phyloP scores from a whole-genome alignment of 345 rosid genomes.

The Streptanthus diversifolius region DNA sequence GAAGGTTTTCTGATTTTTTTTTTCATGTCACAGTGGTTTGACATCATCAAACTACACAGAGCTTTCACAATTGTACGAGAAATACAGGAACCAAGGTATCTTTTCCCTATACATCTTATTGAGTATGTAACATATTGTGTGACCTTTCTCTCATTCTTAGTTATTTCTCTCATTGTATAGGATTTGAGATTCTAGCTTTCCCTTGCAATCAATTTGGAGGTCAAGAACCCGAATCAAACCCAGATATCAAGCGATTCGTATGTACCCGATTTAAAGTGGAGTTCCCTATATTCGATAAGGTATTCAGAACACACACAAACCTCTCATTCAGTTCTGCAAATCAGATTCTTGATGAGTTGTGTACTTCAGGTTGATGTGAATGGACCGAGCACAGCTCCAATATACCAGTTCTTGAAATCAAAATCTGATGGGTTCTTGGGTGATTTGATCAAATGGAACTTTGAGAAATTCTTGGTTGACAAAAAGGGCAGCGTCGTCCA shows the following conservation, averaged over 20 bases:
- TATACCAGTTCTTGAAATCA: conserved; percentile 81
- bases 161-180: conserved; percentile 27
- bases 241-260: conserved; percentile 65
- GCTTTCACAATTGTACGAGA: conserved; percentile 65
- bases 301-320: background rate
- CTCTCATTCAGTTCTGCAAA: background rate
- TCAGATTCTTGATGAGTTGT: background rate
- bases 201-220: conserved; percentile 92
- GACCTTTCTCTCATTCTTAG: background rate
- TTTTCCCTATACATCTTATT: background rate
- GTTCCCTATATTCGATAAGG: conserved; percentile 86
- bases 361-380: conserved; percentile 67
- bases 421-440: conserved; percentile 71
- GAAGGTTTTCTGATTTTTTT: background rate
- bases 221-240: conserved; percentile 81
- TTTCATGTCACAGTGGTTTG: conserved; percentile 53
- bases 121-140: background rate
- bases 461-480: conserved; percentile 86
- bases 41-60: conserved; percentile 81
- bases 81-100: conserved; percentile 83
- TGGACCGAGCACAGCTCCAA: conserved; percentile 82
- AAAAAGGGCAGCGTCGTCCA: conserved; percentile 78
- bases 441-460: conserved; percentile 85
- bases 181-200: conserved; percentile 83
- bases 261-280: conserved; percentile 84